These are phyloP conservation scores for Leccinum fallax DNA, from an alignment of 1,284 basidiomycete genomes.

Conservation along the genomic window DNA sequence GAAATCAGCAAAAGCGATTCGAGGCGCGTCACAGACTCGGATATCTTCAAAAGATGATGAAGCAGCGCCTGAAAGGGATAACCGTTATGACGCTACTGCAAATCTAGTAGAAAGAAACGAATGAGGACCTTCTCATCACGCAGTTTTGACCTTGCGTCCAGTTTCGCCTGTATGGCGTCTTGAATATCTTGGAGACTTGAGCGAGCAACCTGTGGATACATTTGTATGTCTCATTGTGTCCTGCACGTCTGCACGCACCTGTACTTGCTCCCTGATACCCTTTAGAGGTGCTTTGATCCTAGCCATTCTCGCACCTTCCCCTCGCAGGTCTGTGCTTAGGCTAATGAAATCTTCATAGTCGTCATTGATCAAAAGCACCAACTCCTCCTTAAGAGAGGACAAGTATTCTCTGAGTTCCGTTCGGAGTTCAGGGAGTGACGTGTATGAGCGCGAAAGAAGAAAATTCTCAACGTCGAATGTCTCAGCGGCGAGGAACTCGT, in stretches of 20 bases:
- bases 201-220: conserved; percentile 56
- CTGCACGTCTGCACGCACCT: conserved; percentile 49
- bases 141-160: conserved; percentile 71
- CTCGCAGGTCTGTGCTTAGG: conserved; percentile 85
- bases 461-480: conserved; percentile 87
- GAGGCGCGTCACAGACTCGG: conserved; percentile 82
- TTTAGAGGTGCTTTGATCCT: conserved; percentile 67
- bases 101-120: background rate
- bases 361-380: conserved; percentile 94
- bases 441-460: conserved; percentile 84
- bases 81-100: conserved; percentile 8
- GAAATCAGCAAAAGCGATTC: conserved; percentile 77
- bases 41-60: conserved; percentile 85
- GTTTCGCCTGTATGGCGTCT: conserved; percentile 73
- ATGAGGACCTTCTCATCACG: conserved; percentile 78
- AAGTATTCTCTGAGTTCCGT: conserved; percentile 87
- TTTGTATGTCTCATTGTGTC: background rate
- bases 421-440: conserved; percentile 85
- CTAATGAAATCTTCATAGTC: conserved; percentile 98
- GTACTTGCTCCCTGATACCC: conserved; percentile 65
- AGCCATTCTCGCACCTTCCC: conserved; percentile 76
- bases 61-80: conserved; percentile 63
- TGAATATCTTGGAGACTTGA: conserved; percentile 67
- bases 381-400: conserved; percentile 82
- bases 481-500: conserved; percentile 68